Evolutionary conservation across 345 rosid species (phyloP), one percentile per base, ranked within the genome.

Genomic region (Eucalyptus coolabah): DNA sequence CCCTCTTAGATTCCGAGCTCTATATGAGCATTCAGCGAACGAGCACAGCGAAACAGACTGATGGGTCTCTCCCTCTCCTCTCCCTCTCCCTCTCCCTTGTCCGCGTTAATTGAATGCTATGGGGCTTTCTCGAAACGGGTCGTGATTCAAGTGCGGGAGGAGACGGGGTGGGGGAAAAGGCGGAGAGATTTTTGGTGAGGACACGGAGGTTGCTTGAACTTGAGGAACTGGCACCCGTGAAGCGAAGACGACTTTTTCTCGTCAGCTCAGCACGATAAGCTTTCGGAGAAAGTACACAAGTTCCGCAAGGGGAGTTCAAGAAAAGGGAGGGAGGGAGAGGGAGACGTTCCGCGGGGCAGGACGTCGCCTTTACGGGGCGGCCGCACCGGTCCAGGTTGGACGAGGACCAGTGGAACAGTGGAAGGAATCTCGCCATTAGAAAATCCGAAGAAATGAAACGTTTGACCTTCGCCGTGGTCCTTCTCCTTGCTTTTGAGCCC

Each of bases 191-290:
- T 77, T 77, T 37, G 87, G 54, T 59, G 83, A 44, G 77, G 63
- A 56, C 59, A 54, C 86, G 44, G 47, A 88, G 63, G 59, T 49
- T n/a, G 30, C 69, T 89, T 85, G 50, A 24, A 42, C 50, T 37
- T 1, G 83, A n/a, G 12, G n/a, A 63, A 88, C 44, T 87, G 85
- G 89, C 63, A 87, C 92, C 96, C 94, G 93, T 77, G 83, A 77
- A 77, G 30, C 83, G 83, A 77, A 77, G 83, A 77, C 47, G 28
- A 77, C 83, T 77, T 77, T 40, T 18, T 4, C 40, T 69, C 83
- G 24, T 65, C 77, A 37, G 28, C 42, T 40, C 47, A 6, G 7
- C 21, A 77, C 83, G 83, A 77, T 23, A 40, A 40, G 83, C 26
- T 6, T 65, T n/a, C 21, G 9, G 40, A 65, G 19, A 15, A n/a